Evolutionary conservation across 1,139 yeast species (phyloP).

Genomic region (Yamadazyma songkhlaensis): DNA sequence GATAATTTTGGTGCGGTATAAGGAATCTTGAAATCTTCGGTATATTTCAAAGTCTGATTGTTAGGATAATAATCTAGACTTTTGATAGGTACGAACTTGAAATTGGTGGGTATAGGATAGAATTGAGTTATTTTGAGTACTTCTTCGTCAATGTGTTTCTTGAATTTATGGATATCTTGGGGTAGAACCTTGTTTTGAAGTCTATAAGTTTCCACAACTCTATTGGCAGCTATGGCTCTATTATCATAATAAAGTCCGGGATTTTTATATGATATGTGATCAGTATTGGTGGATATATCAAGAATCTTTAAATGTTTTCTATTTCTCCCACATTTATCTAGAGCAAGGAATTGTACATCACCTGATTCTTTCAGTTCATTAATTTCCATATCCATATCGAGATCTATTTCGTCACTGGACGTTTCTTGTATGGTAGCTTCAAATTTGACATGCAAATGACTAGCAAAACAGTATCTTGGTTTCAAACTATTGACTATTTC

Average conservation of each 20-base stretch:
- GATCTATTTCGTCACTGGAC: conserved; percentile 20
- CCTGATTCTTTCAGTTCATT: conserved; percentile 1
- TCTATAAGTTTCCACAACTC: conserved; percentile 31
- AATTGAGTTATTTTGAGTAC: conserved; percentile 13
- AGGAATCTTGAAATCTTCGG: conserved; percentile 22
- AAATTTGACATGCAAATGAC: conserved; percentile 81
- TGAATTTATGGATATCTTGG: conserved; percentile 5
- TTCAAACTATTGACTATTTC: conserved; percentile 48
- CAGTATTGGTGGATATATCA: conserved; percentile 8
- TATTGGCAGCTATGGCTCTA: conserved; percentile 48
- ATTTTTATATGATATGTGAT: conserved; percentile 10
- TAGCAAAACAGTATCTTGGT: conserved; percentile 83
- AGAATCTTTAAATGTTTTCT: conserved; percentile 12
- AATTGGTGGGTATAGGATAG: conserved; percentile 24
- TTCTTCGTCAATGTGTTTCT: conserved; percentile 21
- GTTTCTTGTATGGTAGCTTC: conserved; percentile 39
- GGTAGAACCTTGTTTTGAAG: background rate
- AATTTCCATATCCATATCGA: conserved; percentile 23
- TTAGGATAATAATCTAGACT: conserved; percentile 34
- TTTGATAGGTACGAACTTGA: conserved; percentile 16
- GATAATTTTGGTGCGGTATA: background rate
- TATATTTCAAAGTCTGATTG: conserved; percentile 33
- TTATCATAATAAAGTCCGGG: conserved; percentile 35
- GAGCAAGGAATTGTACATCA: conserved; percentile 67
- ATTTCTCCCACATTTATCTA: conserved; percentile 64